Evolutionary conservation across 2,329 filamentous ascomycete genomes (phyloP).

Genomic region (Colletotrichum musicola): DNA sequence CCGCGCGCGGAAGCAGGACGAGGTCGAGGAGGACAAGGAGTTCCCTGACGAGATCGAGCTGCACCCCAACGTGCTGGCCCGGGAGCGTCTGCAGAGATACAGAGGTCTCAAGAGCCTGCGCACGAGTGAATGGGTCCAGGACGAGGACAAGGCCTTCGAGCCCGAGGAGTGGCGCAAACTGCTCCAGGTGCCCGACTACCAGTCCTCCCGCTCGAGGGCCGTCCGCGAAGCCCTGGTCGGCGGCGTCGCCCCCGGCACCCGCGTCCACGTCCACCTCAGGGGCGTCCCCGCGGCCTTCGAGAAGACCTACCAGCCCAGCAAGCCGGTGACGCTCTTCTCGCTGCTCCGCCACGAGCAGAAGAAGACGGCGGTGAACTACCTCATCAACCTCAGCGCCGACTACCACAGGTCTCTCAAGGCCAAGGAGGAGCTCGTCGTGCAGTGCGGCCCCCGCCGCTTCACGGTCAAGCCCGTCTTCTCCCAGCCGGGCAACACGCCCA

Average conservation of each 20-base stretch:
- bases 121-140: slow-evolving; percentile 88
- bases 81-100: slow-evolving; percentile 88
- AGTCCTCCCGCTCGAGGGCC: slow-evolving; percentile 80
- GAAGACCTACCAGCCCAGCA: slow-evolving; percentile 62
- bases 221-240: slow-evolving; percentile 89
- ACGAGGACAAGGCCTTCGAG: slow-evolving; percentile 87
- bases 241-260: slow-evolving; percentile 85
- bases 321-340: slow-evolving; percentile 83
- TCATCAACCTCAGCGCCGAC: slow-evolving; percentile 86
- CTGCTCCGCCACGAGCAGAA: slow-evolving; percentile 96
- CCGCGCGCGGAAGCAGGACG: slow-evolving; percentile 80
- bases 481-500: slow-evolving; percentile 87
- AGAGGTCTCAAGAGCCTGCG: slow-evolving; percentile 92
- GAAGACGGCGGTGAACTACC: slow-evolving; percentile 88
- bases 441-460: slow-evolving; percentile 89
- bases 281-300: slow-evolving; percentile 59
- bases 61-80: slow-evolving; percentile 85
- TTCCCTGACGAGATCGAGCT: slow-evolving; percentile 98
- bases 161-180: slow-evolving; percentile 91
- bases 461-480: slow-evolving; percentile 93
- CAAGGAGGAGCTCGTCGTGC: slow-evolving; percentile 92
- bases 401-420: slow-evolving; percentile 83
- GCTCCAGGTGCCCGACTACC: slow-evolving; percentile 90
- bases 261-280: slow-evolving; percentile 82
- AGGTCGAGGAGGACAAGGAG: slow-evolving; percentile 90